These are phyloP conservation scores for Lecanicillium sp. DNA, from an alignment of 2,329 filamentous ascomycete genomes.

Conservation along the genomic window DNA sequence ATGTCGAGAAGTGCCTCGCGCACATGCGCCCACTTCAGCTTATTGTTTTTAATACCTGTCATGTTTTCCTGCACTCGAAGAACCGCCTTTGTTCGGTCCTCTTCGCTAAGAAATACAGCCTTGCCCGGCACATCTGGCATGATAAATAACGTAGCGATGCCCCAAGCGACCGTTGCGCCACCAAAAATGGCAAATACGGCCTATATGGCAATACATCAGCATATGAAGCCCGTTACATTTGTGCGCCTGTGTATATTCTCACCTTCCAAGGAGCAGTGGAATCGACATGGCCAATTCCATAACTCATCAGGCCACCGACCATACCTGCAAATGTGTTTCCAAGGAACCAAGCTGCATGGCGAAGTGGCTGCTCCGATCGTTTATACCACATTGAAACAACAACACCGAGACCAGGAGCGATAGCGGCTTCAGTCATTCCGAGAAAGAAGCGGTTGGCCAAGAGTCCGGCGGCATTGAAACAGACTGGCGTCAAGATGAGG, in stretches of 20 bases:
- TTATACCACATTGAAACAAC: slow-evolving; percentile 27
- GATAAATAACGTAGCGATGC: slow-evolving; percentile 10
- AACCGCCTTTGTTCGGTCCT: slow-evolving; percentile 20
- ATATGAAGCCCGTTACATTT: neutral
- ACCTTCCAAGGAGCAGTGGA: slow-evolving; percentile 9
- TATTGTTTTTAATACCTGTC: slow-evolving; percentile 25
- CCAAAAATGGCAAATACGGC: slow-evolving; percentile 10
- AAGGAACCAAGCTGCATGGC: slow-evolving; percentile 21
- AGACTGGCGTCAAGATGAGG: slow-evolving; percentile 32
- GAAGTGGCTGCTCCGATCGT: slow-evolving; percentile 18
- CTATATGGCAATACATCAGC: neutral
- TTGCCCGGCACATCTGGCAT: slow-evolving; percentile 17
- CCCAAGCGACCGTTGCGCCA: slow-evolving; percentile 4
- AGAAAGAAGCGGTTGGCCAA: slow-evolving; percentile 24
- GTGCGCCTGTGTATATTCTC: neutral
- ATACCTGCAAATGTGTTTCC: slow-evolving; percentile 17
- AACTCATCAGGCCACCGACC: slow-evolving; percentile 16
- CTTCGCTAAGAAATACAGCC: slow-evolving; percentile 17
- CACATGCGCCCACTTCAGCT: slow-evolving; percentile 16
- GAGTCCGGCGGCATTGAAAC: slow-evolving; percentile 15
- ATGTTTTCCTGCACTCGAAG: slow-evolving; percentile 22
- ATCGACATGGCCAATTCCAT: slow-evolving; percentile 17
- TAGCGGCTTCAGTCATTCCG: slow-evolving; percentile 21
- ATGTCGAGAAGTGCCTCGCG: slow-evolving; percentile 16
- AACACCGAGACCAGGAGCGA: slow-evolving; percentile 21